Evolutionary conservation across 257 asterid species (phyloP).

Genomic region (Capsicum pubescens): DNA sequence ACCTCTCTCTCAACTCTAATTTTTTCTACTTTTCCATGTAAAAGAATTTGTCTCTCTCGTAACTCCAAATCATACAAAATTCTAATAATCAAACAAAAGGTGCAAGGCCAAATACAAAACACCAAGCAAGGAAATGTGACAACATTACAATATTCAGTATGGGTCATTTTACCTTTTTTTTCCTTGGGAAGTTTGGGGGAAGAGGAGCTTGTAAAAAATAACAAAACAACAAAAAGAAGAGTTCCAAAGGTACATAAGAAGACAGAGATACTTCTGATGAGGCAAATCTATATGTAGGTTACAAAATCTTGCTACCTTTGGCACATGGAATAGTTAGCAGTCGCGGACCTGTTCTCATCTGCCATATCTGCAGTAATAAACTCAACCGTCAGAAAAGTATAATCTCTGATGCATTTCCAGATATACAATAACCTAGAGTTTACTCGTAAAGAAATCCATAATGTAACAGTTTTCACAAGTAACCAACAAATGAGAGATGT

Average conservation of each 20-base stretch:
- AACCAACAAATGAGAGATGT: slow-evolving; percentile 5
- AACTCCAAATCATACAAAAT: too few relatives aligned
- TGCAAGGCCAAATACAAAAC: too few relatives aligned
- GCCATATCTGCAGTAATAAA: slow-evolving; percentile 73
- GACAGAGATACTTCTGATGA: slow-evolving; percentile 52
- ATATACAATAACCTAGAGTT: neutral
- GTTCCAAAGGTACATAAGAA: slow-evolving; percentile 72
- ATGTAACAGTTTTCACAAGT: neutral
- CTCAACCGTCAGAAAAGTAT: slow-evolving; percentile 23
- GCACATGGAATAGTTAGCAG: slow-evolving; percentile 85
- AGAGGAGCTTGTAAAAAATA: slow-evolving; percentile 9
- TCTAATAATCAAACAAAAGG: neutral
- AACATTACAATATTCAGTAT: neutral
- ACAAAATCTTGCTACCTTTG: slow-evolving; percentile 87
- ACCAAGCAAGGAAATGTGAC: neutral
- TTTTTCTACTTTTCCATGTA: too few relatives aligned
- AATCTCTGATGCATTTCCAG: neutral
- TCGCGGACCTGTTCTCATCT: slow-evolving; percentile 97
- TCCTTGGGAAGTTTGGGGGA: neutral
- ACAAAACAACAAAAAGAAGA: slow-evolving; percentile 58
- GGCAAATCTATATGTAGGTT: slow-evolving; percentile 84
- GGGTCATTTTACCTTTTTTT: neutral
- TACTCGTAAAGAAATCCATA: neutral
- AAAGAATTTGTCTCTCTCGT: too few relatives aligned
- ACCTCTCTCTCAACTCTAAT: too few relatives aligned